These are phyloP conservation scores for Penicillium sp. DNA, from an alignment of 2,329 filamentous ascomycete species.

Conservation along the genomic window DNA sequence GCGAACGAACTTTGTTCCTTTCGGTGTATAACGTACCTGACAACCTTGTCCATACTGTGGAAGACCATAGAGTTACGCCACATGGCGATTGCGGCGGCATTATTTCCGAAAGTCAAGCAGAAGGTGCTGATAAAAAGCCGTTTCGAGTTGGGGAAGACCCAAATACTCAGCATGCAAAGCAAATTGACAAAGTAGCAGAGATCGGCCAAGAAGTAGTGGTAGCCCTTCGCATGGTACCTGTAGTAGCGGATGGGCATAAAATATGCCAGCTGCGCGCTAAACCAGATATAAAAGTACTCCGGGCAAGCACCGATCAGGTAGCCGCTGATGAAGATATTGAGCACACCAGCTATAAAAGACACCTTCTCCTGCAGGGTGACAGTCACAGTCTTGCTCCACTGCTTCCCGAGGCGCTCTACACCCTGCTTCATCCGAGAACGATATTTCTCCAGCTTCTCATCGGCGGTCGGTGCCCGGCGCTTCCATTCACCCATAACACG, in stretches of 20 bases:
- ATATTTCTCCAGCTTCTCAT: conserved; percentile 89
- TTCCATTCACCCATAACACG: conserved; percentile 90
- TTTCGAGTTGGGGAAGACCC: conserved; percentile 83
- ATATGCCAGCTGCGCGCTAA: conserved; percentile 74
- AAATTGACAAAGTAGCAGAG: conserved; percentile 98
- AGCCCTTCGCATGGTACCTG: conserved; percentile 81
- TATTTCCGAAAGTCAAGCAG: conserved; percentile 90
- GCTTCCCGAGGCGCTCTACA: conserved; percentile 74
- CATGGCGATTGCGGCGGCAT: conserved; percentile 95
- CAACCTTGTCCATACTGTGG: conserved; percentile 96
- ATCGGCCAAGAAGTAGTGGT: conserved; percentile 94
- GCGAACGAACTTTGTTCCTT: background rate
- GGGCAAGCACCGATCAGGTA: conserved; percentile 83
- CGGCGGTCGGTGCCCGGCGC: conserved; percentile 71
- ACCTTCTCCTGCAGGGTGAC: conserved; percentile 88
- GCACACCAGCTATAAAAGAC: conserved; percentile 87
- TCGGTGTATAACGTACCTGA: conserved; percentile 48
- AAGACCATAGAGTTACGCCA: conserved; percentile 98
- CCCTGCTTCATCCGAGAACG: conserved; percentile 74
- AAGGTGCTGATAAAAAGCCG: conserved; percentile 85
- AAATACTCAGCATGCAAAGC: conserved; percentile 69
- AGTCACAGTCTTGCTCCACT: conserved; percentile 81
- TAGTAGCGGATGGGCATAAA: conserved; percentile 96
- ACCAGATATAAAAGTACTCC: conserved; percentile 85
- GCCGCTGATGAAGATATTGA: conserved; percentile 95